A percentile compares a stretch with the other conserved stretches of the same genome.
These are phyloP conservation scores for Tremella yokohamensis DNA, from an alignment of 768 basidiomycete genomes.

Conservation along the genomic window DNA sequence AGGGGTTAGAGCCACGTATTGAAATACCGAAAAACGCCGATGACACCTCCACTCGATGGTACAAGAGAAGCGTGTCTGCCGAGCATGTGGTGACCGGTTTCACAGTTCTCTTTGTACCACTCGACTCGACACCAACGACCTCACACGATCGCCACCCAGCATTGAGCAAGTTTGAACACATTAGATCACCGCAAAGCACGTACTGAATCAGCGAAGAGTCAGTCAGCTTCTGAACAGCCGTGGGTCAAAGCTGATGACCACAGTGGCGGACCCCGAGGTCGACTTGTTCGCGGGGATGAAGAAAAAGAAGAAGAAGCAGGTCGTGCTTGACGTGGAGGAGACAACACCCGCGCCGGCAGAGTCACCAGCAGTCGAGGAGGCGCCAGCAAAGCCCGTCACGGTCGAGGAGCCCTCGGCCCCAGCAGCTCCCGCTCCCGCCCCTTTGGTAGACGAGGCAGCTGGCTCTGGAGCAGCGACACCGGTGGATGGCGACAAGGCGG, in stretches of 20 bases:
- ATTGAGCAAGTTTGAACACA: background rate
- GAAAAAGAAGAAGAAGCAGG: conserved; percentile 55
- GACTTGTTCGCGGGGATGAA: conserved; percentile 55
- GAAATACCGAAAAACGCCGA: conserved; percentile 5
- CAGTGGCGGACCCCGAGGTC: conserved; percentile 50
- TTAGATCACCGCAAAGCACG: conserved; percentile 58
- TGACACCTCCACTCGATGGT: background rate
- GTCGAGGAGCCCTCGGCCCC: background rate
- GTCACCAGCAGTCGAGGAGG: conserved; percentile 14
- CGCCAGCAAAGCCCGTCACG: background rate
- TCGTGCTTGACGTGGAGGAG: conserved; percentile 45
- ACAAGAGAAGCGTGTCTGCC: too few species aligned
- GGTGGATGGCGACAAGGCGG: conserved; percentile 20
- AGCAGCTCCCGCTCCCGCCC: conserved; percentile 2
- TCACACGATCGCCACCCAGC: background rate
- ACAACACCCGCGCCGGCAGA: conserved; percentile 22
- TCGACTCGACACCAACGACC: conserved; percentile 8
- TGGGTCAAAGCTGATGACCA: background rate
- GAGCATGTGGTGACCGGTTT: background rate
- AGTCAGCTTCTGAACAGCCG: background rate
- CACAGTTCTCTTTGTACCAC: conserved; percentile 15
- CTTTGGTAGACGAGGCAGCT: conserved; percentile 2
- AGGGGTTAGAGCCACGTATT: background rate
- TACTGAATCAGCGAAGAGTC: conserved; percentile 48
- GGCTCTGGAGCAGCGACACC: conserved; percentile 15